Conservation (phyloP, 2,329 filamentous ascomycete species). For the Myotisia sp. region DNA sequence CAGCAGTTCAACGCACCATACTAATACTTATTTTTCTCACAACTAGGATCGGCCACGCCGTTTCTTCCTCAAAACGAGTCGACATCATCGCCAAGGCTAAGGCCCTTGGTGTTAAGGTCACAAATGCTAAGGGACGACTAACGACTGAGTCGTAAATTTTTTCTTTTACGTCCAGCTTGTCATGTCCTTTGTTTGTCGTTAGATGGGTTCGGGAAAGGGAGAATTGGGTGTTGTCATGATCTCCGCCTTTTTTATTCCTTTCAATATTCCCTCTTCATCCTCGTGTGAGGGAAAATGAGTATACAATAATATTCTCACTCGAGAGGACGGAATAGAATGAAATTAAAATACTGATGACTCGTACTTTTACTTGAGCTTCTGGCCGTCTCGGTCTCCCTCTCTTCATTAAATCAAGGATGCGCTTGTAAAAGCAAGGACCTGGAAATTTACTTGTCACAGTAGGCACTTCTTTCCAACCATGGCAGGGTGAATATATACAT, state of each 20-base stretch:
- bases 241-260: conserved; percentile 8
- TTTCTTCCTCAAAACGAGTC: conserved; percentile 96
- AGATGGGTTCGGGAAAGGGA: conserved; percentile 2
- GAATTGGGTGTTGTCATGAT: conserved; percentile 10
- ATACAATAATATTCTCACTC: neutral
- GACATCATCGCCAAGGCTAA: conserved; percentile 96
- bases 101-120: conserved; percentile 98
- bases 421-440: too few species aligned
- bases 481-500: too few species aligned
- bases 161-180: conserved; percentile 6
- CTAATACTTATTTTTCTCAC: conserved; percentile 21
- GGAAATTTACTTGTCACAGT: too few species aligned
- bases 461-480: too few species aligned
- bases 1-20: too few species aligned
- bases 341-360: too few species aligned
- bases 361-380: too few species aligned
- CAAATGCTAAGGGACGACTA: conserved; percentile 97
- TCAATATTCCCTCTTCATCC: conserved; percentile 2
- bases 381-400: too few species aligned
- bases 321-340: neutral
- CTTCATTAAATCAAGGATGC: too few species aligned
- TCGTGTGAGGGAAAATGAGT: too few species aligned
- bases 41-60: conserved; percentile 82
- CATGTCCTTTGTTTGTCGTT: conserved; percentile 8
- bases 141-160: conserved; percentile 57